Evolutionary conservation across 2,329 filamentous ascomycete species (phyloP), one percentile per base, ranked within the genome.

Genomic region (Pezicula carpinea): DNA sequence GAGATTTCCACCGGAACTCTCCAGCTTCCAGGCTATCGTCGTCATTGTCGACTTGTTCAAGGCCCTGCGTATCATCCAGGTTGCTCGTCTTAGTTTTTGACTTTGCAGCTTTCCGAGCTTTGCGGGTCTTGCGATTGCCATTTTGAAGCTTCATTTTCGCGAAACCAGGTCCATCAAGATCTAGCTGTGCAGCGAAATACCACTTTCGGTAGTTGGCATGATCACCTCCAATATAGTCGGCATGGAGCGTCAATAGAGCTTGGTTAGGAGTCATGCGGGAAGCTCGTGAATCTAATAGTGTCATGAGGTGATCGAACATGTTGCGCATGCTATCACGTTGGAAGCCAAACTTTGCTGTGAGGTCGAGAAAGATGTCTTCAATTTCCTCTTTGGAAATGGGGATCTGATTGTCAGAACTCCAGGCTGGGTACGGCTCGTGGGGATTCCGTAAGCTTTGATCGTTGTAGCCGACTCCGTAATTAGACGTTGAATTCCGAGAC

Each of bases 231-330:
- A 99, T 96, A 69, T 99, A 99, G 61, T 99, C 93, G 49, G 93
- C 93, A 62, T 99, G 93, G 0, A 99, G 79, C 0, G 93, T 97
- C 5, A 99, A 74, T 3, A 99, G 77, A 5, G 93, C 93, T 70
- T 99, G 93, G 67, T 99, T 99, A 1, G 93, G 93, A 0, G 93
- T 95, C 93, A 99, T 97, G 55, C 93, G 91, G 17, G 93, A 99
- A 1, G 93, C 91, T 62, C 93, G 82, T 2, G 93, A 99, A 65
- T 99, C 93, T 39, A 99, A 77, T 35, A 96, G 77, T 0, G 87
- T 93, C 93, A 99, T 97, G 56, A 99, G 75, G 67, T 99, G 93
- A 64, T 99, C 93, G 67, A 96, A 99, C 89, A 99, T 96, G 77
- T 99, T 99, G 42, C 93, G 84, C 92, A 99, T 99, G 79, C 93